These are phyloP conservation scores for Didymosphaeria variabile DNA, from an alignment of 2,329 filamentous ascomycete species.

Conservation along the genomic window DNA sequence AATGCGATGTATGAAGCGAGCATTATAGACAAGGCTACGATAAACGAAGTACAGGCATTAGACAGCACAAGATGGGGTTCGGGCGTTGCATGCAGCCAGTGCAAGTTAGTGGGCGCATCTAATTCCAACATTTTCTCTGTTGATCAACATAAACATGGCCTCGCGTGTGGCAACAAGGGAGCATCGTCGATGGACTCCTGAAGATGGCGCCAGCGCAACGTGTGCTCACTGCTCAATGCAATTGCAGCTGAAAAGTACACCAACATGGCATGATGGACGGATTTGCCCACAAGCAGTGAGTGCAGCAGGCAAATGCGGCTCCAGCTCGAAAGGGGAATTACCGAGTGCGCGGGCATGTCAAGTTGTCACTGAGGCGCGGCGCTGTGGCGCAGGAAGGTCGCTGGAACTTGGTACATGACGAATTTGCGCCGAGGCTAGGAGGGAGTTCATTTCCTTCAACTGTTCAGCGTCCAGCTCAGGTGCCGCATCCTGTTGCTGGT, in stretches of 20 bases:
- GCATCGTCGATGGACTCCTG: constrained; percentile 9
- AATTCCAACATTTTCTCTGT: background rate
- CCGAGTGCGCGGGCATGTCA: background rate
- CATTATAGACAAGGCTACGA: constrained; percentile 24
- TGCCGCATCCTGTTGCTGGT: constrained; percentile 3
- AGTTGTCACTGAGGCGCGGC: background rate
- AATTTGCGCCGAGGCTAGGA: background rate
- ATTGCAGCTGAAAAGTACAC: background rate
- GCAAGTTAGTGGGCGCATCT: background rate
- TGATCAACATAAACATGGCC: background rate
- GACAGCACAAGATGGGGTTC: constrained; percentile 5
- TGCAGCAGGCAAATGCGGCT: background rate
- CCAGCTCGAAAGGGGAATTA: background rate
- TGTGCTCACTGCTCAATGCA: too few species aligned
- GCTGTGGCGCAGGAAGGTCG: constrained; percentile 17
- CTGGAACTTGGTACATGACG: background rate
- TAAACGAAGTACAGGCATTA: constrained; percentile 9
- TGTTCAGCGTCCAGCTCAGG: constrained; percentile 8
- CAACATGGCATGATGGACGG: background rate
- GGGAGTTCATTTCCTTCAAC: background rate
- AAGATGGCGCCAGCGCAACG: too few species aligned
- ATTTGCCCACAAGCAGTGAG: background rate
- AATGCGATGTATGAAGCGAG: background rate
- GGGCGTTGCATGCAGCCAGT: background rate
- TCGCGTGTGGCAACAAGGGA: background rate